Evolutionary conservation across 176 grass and related monocot genomes (phyloP).

Genomic region (Thinopyrum elongatum): DNA sequence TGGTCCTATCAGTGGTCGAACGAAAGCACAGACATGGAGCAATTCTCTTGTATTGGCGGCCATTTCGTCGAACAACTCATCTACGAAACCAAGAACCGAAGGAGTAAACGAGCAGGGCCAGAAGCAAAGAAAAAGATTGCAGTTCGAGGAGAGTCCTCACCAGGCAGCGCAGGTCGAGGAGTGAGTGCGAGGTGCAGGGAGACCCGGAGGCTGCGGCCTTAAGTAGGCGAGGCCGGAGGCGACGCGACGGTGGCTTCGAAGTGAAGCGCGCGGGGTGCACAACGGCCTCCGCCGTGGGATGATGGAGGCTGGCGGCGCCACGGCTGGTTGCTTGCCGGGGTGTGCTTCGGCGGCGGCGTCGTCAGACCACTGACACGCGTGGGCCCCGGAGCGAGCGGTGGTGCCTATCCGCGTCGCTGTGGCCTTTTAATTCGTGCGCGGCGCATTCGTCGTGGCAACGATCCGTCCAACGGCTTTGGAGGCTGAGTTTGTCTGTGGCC

Average conservation of each 20-base stretch:
- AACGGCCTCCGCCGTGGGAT: constrained; percentile 4
- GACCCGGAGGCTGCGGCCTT: background rate
- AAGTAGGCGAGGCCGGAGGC: constrained; percentile 22
- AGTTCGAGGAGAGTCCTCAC: background rate
- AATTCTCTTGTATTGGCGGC: background rate
- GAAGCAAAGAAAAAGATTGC: background rate
- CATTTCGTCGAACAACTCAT: background rate
- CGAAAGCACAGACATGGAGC: background rate
- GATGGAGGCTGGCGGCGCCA: background rate
- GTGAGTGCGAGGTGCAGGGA: background rate
- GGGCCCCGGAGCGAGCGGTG: background rate
- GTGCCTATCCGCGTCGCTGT: background rate
- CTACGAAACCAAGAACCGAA: background rate
- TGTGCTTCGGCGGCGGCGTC: constrained; percentile 8
- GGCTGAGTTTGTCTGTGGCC: background rate
- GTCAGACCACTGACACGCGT: background rate
- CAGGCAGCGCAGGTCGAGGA: background rate
- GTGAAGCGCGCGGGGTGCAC: constrained; percentile 11
- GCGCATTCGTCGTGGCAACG: constrained; percentile 14
- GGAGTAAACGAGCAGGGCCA: background rate
- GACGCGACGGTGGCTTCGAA: constrained; percentile 38
- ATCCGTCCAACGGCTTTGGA: background rate
- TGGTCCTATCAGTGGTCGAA: background rate
- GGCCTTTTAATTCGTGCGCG: background rate
- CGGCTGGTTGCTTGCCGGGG: constrained; percentile 24